phyloP scores from a whole-genome alignment of 202 grass and related monocot species.

The Thinopyrum obtusiflorum region DNA sequence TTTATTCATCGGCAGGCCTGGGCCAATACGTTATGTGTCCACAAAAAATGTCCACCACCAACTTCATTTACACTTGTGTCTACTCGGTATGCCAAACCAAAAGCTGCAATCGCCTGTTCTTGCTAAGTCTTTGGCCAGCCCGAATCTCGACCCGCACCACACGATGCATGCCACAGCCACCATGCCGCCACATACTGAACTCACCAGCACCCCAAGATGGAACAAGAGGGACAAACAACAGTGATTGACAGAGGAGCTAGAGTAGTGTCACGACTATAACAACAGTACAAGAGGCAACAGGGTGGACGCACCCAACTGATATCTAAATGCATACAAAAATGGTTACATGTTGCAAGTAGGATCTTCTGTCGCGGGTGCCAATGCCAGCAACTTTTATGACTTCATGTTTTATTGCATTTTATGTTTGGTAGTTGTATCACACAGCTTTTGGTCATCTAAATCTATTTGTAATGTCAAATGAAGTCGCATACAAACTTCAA shows the following conservation, averaged over 20 bases:
- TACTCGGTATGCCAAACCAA: background rate
- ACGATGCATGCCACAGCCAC: background rate
- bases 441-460: background rate
- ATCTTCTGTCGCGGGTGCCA: background rate
- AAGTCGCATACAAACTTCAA: background rate
- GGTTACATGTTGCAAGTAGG: background rate
- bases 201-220: background rate
- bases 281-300: background rate
- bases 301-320: background rate
- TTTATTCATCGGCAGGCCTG: background rate
- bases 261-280: background rate
- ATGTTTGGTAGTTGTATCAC: background rate
- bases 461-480: background rate
- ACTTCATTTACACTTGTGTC: background rate
- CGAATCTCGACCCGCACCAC: background rate
- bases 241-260: background rate
- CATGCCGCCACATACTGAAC: background rate
- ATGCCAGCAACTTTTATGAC: background rate
- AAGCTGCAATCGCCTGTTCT: background rate
- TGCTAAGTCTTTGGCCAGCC: background rate
- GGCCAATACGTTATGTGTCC: background rate
- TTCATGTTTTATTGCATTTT: background rate
- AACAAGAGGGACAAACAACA: background rate
- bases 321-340: background rate
- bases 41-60: background rate